A percentile compares a stretch with the other conserved stretches of the same genome.
These are phyloP conservation scores for Wickerhamiella allomyrinae DNA, from an alignment of 805 yeast species.

Conservation along the genomic window DNA sequence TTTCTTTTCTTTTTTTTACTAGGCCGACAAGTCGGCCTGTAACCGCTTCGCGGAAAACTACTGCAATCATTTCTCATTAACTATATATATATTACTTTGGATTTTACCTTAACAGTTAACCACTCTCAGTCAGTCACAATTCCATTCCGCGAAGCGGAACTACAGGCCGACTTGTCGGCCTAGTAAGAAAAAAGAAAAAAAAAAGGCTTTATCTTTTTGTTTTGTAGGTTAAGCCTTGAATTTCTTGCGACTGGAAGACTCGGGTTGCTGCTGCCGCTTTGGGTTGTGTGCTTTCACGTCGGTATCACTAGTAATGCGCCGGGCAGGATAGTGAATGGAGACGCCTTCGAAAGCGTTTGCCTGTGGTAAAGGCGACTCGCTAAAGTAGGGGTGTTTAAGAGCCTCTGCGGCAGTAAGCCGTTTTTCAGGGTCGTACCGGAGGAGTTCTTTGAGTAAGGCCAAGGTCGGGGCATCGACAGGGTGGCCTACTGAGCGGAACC, in stretches of 20 bases:
- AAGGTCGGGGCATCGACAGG: slow-evolving; percentile 48
- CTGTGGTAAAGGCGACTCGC: slow-evolving; percentile 50
- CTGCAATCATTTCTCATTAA: too few relatives aligned
- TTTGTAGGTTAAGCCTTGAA: not conserved
- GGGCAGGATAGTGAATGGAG: slow-evolving; percentile 60
- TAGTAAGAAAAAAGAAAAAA: not conserved
- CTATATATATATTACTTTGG: too few relatives aligned
- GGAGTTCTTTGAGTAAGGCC: slow-evolving; percentile 43
- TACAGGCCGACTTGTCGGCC: too few relatives aligned
- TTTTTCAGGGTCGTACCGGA: slow-evolving; percentile 71
- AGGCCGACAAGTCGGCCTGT: too few relatives aligned
- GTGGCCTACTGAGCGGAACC: slow-evolving; percentile 81
- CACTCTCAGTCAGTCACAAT: too few relatives aligned
- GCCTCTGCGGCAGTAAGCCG: slow-evolving; percentile 71
- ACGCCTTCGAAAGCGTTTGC: slow-evolving; percentile 72
- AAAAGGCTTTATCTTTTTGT: too few relatives aligned
- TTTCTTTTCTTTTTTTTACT: too few relatives aligned
- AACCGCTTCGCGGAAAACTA: too few relatives aligned
- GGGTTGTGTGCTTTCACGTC: slow-evolving; percentile 7
- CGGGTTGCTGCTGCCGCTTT: slow-evolving; percentile 2
- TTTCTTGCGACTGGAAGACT: slow-evolving; percentile 3
- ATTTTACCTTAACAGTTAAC: too few relatives aligned
- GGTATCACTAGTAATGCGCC: slow-evolving; percentile 40
- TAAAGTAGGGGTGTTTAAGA: slow-evolving; percentile 63
- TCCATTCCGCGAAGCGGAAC: too few relatives aligned